Conservation (phyloP, 139 green algal genomes). For the Tetraselmis striata region DNA sequence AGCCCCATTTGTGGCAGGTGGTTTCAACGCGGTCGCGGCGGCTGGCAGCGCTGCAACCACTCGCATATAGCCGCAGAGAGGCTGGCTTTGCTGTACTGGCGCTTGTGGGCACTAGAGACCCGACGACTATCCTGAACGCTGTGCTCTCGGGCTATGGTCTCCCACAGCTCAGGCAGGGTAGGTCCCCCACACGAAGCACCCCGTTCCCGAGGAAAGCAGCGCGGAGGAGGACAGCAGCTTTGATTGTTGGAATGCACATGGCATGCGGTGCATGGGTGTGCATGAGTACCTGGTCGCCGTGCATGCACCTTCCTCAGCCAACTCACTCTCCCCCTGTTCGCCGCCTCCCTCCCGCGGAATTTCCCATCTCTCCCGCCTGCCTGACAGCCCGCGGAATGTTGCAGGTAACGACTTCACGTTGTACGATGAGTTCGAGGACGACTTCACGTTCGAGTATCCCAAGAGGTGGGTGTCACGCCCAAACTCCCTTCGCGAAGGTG, state of each 20-base stretch:
- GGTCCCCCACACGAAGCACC: no score
- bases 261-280: no score
- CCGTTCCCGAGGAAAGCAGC: no score
- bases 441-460: slow-evolving; percentile 47
- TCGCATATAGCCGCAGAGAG: no score
- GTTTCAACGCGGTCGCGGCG: no score
- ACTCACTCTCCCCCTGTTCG: neutral
- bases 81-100: neutral
- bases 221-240: no score
- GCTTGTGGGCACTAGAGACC: neutral
- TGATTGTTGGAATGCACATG: no score
- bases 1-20: no score
- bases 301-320: neutral
- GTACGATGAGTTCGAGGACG: slow-evolving; percentile 37
- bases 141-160: neutral
- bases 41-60: no score
- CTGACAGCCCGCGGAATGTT: neutral
- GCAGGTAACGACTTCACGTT: slow-evolving; percentile 18
- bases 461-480: slow-evolving; percentile 41
- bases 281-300: no score
- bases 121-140: neutral
- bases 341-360: neutral
- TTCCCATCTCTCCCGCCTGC: neutral
- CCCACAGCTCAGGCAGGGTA: neutral
- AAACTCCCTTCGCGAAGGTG: slow-evolving; percentile 35